Percentiles rank a stretch among this genome's conserved stretches.
These are phyloP conservation scores for Cucumis cinereus DNA, from an alignment of 306 rosid genomes.

Conservation along the genomic window DNA sequence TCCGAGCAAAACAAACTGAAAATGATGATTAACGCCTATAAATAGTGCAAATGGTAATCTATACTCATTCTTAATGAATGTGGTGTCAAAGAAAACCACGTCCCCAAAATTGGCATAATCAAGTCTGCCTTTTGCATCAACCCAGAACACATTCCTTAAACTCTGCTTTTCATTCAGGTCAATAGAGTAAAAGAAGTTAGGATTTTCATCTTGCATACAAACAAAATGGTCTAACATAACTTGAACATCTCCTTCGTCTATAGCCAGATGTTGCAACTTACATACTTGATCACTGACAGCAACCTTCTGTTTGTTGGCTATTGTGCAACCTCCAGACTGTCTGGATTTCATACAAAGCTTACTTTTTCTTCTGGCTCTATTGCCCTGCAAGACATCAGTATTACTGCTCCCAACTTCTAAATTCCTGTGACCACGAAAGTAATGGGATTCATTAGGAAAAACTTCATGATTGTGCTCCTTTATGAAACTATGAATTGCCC, in stretches of 20 bases:
- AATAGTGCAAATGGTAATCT: constrained; percentile 29
- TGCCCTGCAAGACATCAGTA: constrained; percentile 15
- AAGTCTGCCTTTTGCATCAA: constrained; percentile 33
- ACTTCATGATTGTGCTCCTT: constrained; percentile 44
- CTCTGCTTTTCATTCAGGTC: constrained; percentile 34
- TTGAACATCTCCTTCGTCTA: constrained; percentile 31
- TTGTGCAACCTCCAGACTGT: constrained; percentile 4
- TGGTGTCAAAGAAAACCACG: constrained; percentile 30
- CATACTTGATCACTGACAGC: constrained; percentile 5
- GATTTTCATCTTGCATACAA: constrained; percentile 35
- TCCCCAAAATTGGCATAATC: constrained; percentile 30
- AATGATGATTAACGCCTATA: constrained; percentile 37
- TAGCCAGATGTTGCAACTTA: constrained; percentile 12
- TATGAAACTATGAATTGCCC: constrained; percentile 21
- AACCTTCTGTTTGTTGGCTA: constrained; percentile 12
- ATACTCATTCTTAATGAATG: constrained; percentile 25
- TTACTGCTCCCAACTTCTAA: constrained; percentile 4
- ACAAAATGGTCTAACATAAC: constrained; percentile 25
- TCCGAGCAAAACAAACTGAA: constrained; percentile 29
- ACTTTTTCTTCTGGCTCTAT: constrained; percentile 25
- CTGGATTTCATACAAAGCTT: constrained; percentile 7
- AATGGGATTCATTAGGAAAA: constrained; percentile 25
- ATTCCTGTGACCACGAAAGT: constrained; percentile 9
- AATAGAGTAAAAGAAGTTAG: constrained; percentile 36
- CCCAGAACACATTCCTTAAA: constrained; percentile 35